Evolutionary conservation across 805 yeast genomes (phyloP).

Genomic region (Komagataella populi): DNA sequence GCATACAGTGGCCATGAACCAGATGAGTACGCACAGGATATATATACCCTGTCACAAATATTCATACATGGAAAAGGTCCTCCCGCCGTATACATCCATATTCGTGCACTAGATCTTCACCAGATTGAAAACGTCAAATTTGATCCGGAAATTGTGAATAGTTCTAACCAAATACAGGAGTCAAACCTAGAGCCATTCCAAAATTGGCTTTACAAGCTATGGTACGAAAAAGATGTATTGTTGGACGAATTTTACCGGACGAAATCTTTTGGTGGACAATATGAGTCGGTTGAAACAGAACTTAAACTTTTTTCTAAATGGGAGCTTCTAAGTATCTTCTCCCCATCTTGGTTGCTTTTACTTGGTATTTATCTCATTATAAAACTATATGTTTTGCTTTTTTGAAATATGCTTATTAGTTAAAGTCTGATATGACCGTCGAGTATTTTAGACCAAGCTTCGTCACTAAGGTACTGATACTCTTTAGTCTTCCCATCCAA

Average conservation of each 20-base stretch:
- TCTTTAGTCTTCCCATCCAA: constrained; percentile 28
- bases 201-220: constrained; percentile 58
- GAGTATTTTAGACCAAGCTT: constrained; percentile 33
- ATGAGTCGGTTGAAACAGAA: constrained; percentile 3
- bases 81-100: constrained; percentile 43
- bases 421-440: constrained; percentile 12
- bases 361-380: neutral
- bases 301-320: constrained; percentile 10
- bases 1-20: constrained; percentile 64
- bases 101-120: constrained; percentile 39
- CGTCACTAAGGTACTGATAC: constrained; percentile 43
- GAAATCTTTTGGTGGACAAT: constrained; percentile 29
- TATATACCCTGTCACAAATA: constrained; percentile 48
- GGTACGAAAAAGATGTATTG: constrained; percentile 69
- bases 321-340: constrained; percentile 14
- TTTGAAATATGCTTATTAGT: neutral
- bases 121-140: constrained; percentile 50
- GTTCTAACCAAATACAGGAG: constrained; percentile 21
- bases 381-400: neutral
- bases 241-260: constrained; percentile 46
- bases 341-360: constrained; percentile 4
- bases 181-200: constrained; percentile 37
- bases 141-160: constrained; percentile 12
- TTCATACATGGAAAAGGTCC: constrained; percentile 70
- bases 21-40: constrained; percentile 63